Base-by-base conservation (phyloP, 441 rosid species). In the Populus hybrid region DNA sequence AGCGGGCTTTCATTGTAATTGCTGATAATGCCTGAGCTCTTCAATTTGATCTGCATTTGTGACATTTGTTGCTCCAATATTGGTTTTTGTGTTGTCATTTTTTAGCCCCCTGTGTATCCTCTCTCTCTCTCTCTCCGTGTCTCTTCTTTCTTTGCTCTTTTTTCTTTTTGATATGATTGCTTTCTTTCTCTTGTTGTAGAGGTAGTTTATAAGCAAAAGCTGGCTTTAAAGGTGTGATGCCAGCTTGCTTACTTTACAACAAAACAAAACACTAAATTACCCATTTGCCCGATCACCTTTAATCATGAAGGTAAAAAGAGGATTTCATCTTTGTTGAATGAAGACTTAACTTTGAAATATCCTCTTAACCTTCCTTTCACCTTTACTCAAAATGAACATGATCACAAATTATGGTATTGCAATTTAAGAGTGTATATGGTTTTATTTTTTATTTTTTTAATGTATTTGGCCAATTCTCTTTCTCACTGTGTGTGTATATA, bases 61-160 rank as follows among this genome's bases (percentile, higher is more conserved):
- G 87, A 77, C 6, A 87, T 86, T 50, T 90, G 94, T 21, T 84
- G 88, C 38, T 90, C 90, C 84, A 82, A 74, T 59, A 82, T 82
- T 81, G 88, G 92, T 77, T 86, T 91, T 76, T 89, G 88, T 67
- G 93, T 87, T 32, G 90, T 80, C 97, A 91, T 91, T 57, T 34
- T 30, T 42, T 68, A 23, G 28, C 40, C 35, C 21, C 18, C 2
- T 14, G 20, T 34, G 16, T 36, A 61, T 40, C 68, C 53, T 32
- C 34, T 32, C 34, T 32, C n/a, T n/a, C n/a, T 76, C 72, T 84
- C 70, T 63, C 72, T 57, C 67, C 38, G 30, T 42, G 20, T 32
- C 21, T 74, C 28, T 72, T 46, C 7, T 10, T 18, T 40, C 20
- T 32, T 24, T 73, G 71, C 12, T 20, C 23, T 14, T 14, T 4